phyloP scores from a whole-genome alignment of 257 asterid species.

The Lycium ferocissimum region DNA sequence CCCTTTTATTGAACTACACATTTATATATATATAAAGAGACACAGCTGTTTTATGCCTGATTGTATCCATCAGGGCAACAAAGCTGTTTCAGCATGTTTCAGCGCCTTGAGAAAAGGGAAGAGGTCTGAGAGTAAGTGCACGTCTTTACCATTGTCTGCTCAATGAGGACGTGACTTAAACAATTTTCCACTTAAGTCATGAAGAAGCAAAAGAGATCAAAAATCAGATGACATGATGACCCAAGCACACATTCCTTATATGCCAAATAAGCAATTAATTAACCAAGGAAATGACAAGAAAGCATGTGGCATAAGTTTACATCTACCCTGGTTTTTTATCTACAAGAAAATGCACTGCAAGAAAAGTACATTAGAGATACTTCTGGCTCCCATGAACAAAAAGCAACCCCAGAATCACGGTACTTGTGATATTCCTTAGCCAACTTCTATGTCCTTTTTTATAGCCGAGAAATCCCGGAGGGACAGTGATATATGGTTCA shows the following conservation, averaged over 20 bases:
- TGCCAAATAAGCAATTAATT: conserved; percentile 19
- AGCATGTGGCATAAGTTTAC: neutral
- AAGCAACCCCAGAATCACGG: neutral
- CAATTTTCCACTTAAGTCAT: neutral
- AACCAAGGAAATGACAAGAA: neutral
- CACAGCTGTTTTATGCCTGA: neutral
- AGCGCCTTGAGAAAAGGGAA: neutral
- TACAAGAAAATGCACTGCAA: neutral
- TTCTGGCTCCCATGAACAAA: neutral
- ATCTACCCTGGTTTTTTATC: neutral
- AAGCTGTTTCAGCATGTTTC: neutral
- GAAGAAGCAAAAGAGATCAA: neutral
- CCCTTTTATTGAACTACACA: neutral
- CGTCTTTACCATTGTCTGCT: neutral
- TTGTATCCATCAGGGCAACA: neutral
- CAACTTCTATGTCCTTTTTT: neutral
- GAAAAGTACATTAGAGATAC: neutral
- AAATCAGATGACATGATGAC: conserved; percentile 10
- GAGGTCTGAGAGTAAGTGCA: neutral
- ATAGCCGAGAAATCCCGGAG: neutral
- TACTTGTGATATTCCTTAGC: conserved; percentile 5
- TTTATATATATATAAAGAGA: neutral
- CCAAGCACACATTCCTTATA: neutral
- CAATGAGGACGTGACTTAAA: neutral
- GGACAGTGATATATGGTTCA: neutral